These are phyloP conservation scores for Solanum clarkiae DNA, from an alignment of 257 asterid species.

Conservation along the genomic window DNA sequence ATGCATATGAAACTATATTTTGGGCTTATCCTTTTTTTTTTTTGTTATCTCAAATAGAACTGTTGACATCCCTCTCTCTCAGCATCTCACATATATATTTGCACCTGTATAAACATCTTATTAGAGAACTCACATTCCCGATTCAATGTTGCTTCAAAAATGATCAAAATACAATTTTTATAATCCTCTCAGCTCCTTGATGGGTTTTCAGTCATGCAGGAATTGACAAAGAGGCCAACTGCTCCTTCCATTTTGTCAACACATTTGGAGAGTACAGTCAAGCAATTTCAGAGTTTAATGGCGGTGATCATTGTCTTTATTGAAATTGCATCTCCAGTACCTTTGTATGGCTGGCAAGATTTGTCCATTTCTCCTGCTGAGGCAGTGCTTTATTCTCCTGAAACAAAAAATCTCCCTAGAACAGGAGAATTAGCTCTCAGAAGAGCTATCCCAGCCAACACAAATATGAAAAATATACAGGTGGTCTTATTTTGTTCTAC, in stretches of 20 bases:
- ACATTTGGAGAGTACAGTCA: conserved; percentile 26
- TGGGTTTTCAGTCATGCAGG: conserved; percentile 37
- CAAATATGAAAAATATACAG: conserved; percentile 94
- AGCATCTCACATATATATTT: background rate
- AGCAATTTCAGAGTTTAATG: conserved; percentile 35
- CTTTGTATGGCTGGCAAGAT: conserved; percentile 29
- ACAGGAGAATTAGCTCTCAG: conserved; percentile 95
- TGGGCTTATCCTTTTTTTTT: background rate
- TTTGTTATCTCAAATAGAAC: background rate
- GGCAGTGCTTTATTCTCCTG: conserved; percentile 96
- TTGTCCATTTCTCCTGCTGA: conserved; percentile 52
- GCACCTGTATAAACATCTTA: background rate
- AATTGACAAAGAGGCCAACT: conserved; percentile 13
- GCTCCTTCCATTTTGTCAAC: conserved; percentile 4
- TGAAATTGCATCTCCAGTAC: conserved; percentile 60
- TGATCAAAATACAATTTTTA: background rate
- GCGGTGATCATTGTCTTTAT: conserved; percentile 37
- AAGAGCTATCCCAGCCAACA: conserved; percentile 95
- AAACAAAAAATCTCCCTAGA: conserved; percentile 73
- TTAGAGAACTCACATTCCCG: background rate
- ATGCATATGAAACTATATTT: background rate
- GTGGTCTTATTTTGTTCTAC: conserved; percentile 6
- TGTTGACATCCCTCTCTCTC: background rate
- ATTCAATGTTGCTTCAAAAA: background rate
- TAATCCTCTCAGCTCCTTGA: conserved; percentile 7